Evolutionary conservation across 2,329 filamentous ascomycete genomes (phyloP).

Genomic region (Chrysoporthe puriensis): DNA sequence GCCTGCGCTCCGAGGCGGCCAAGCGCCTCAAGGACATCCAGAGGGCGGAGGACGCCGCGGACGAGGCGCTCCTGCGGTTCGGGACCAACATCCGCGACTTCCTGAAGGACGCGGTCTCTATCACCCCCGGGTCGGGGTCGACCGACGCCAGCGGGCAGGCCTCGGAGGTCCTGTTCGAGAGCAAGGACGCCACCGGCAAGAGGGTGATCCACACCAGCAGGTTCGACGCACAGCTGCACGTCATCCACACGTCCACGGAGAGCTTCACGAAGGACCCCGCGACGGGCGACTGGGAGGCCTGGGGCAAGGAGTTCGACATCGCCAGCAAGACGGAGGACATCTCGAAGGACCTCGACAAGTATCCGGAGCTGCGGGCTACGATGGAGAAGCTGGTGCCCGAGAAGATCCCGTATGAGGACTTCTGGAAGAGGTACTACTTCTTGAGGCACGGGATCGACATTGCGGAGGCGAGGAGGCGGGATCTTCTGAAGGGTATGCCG

Average conservation of each 20-base stretch:
- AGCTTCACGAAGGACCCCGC: slow-evolving; percentile 83
- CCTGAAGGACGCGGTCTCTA: slow-evolving; percentile 84
- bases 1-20: slow-evolving; percentile 75
- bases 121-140: slow-evolving; percentile 71
- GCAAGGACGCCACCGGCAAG: slow-evolving; percentile 86
- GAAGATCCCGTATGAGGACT: slow-evolving; percentile 82
- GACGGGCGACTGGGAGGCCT: slow-evolving; percentile 73
- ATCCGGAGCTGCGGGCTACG: slow-evolving; percentile 79
- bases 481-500: slow-evolving; percentile 82
- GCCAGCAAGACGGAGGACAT: slow-evolving; percentile 86
- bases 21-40: slow-evolving; percentile 89
- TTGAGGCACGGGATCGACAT: slow-evolving; percentile 89
- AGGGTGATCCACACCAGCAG: slow-evolving; percentile 92
- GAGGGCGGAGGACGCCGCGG: slow-evolving; percentile 90
- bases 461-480: slow-evolving; percentile 84
- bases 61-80: slow-evolving; percentile 91
- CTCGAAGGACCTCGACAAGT: slow-evolving; percentile 78
- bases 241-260: slow-evolving; percentile 84
- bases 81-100: slow-evolving; percentile 89
- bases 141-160: slow-evolving; percentile 41
- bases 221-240: slow-evolving; percentile 94
- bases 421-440: slow-evolving; percentile 97
- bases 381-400: slow-evolving; percentile 98
- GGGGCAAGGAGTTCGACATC: slow-evolving; percentile 75
- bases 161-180: slow-evolving; percentile 80